These are phyloP conservation scores for Colletotrichum neosansevieriae DNA, from an alignment of 2,329 filamentous ascomycete species.

Conservation along the genomic window DNA sequence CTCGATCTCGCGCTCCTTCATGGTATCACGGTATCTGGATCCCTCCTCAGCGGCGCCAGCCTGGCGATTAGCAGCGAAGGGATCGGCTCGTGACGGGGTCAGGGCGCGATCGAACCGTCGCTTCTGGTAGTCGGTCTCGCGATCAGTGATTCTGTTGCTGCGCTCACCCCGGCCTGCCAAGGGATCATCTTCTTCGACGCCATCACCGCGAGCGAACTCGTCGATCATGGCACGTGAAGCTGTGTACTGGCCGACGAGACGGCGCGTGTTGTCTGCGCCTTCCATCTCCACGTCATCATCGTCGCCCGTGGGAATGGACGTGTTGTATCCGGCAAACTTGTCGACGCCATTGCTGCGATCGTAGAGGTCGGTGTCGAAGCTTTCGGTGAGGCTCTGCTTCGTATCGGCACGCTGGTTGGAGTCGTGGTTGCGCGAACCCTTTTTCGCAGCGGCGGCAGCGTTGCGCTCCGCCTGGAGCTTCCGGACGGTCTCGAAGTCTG, in stretches of 20 bases:
- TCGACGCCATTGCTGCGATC: slow-evolving; percentile 79
- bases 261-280: slow-evolving; percentile 78
- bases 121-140: slow-evolving; percentile 98
- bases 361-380: slow-evolving; percentile 90
- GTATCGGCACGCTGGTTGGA: slow-evolving; percentile 87
- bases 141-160: slow-evolving; percentile 88
- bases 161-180: slow-evolving; percentile 86
- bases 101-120: slow-evolving; percentile 89
- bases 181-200: slow-evolving; percentile 92
- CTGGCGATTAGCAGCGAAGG: slow-evolving; percentile 82
- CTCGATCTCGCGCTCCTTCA: slow-evolving; percentile 91
- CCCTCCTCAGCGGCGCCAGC: slow-evolving; percentile 77
- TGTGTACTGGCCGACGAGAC: slow-evolving; percentile 95
- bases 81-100: slow-evolving; percentile 87
- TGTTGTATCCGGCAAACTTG: slow-evolving; percentile 91
- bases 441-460: slow-evolving; percentile 80
- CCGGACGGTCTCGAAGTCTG: slow-evolving; percentile 89
- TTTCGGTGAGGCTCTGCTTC: slow-evolving; percentile 92
- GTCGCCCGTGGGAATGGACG: slow-evolving; percentile 84
- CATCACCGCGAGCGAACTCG: slow-evolving; percentile 87
- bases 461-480: slow-evolving; percentile 95
- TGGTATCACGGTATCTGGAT: slow-evolving; percentile 87
- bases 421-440: slow-evolving; percentile 85
- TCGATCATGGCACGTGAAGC: slow-evolving; percentile 92
- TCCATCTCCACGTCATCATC: slow-evolving; percentile 84